Evolutionary conservation across 805 yeast species (phyloP), one percentile per base, ranked within the genome.

Genomic region (baker's yeast (Saccharomyces cerevisiae)): DNA sequence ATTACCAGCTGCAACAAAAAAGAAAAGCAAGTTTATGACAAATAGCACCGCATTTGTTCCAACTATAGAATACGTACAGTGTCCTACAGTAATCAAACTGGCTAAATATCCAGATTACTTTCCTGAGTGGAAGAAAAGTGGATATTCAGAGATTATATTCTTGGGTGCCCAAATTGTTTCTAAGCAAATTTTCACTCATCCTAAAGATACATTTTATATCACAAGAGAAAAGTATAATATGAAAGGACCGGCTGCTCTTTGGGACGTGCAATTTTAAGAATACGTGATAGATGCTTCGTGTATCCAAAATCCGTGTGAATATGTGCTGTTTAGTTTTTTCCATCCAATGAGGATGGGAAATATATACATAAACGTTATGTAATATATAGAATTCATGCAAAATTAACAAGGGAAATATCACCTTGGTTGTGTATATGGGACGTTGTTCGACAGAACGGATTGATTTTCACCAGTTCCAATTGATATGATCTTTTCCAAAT

Each of bases 81-180:
- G 85, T 1, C 98, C 97, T 24, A 82, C 83, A n/a, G 75, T 83
- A 13, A 79, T 91, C 53, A 82, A 79, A 59, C 66, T 82, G 50
- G 82, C 84, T 27, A 84, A 85, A 62, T 79, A 82, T 68, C 95
- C 97, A 0, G 98, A 92, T 53, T 91, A 92, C 70, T 92, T 92
- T 72, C 88, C 96, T 0, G 96, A 89, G 60, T 92, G 97, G 97
- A 91, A 91, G 71, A 82, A 81, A 68, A 69, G 69, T 32, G 90
- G 92, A 1, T 84, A 85, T 79, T 83, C 85, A 55, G 90, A 88
- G 60, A 81, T 85, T 31, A 77, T 82, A 55, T 89, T 91, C 65
- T 73, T 91, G 57, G 98, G 98, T 1, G 96, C 87, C 2, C 88
- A 89, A 70, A 87, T 91, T 50, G 85, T 89, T 47, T 82, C 96